phyloP scores from a whole-genome alignment of 2,329 filamentous ascomycete species.

The Pseudogymnoascus sp. region DNA sequence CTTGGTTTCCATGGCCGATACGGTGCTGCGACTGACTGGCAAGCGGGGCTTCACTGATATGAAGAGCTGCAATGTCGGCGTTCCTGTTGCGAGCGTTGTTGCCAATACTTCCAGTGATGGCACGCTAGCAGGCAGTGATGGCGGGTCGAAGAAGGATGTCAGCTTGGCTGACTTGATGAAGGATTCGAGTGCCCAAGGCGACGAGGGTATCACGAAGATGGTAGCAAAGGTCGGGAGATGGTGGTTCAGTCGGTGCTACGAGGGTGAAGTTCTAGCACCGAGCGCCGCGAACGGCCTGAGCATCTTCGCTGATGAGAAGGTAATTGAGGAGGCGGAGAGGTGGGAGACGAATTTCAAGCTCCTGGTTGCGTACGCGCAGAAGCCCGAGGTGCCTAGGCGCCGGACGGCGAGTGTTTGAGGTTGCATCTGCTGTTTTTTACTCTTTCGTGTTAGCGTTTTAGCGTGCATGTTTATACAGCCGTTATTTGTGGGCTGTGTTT shows the following conservation, averaged over 20 bases:
- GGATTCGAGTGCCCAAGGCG: conserved; percentile 59
- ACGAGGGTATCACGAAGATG: conserved; percentile 85
- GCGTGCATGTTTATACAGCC: neutral
- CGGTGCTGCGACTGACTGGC: conserved; percentile 58
- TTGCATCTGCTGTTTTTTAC: neutral
- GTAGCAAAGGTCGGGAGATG: conserved; percentile 85
- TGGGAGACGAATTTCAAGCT: conserved; percentile 82
- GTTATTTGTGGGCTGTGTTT: neutral
- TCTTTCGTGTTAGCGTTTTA: neutral
- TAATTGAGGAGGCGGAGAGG: conserved; percentile 79
- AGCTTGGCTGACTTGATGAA: conserved; percentile 65
- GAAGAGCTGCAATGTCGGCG: conserved; percentile 68
- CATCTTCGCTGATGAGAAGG: conserved; percentile 69
- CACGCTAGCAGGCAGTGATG: conserved; percentile 20
- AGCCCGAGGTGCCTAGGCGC: conserved; percentile 21
- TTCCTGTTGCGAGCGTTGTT: conserved; percentile 58
- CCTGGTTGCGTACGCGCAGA: conserved; percentile 68
- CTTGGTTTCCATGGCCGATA: conserved; percentile 51
- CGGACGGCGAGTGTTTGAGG: conserved; percentile 23
- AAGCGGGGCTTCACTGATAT: conserved; percentile 62
- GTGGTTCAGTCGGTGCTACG: conserved; percentile 96
- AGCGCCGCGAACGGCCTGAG: conserved; percentile 42
- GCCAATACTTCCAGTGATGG: conserved; percentile 23
- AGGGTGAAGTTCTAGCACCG: conserved; percentile 50
- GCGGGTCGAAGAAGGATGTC: conserved; percentile 30